Conservation (phyloP, 2,329 filamentous ascomycete genomes). For the Aspergillus novoparasiticus region DNA sequence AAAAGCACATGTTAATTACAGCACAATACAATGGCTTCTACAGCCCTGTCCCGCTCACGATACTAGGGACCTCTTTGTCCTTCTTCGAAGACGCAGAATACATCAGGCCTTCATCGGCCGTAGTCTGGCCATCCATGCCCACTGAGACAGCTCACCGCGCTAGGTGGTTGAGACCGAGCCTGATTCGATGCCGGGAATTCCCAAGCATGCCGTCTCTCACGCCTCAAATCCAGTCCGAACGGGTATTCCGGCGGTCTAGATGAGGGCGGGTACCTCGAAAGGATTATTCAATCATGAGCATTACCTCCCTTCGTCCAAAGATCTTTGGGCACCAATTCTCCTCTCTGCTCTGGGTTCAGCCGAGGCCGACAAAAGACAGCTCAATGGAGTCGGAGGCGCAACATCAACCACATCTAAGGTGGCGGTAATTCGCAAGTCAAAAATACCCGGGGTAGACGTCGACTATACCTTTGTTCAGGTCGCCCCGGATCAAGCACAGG, state of each 20-base stretch:
- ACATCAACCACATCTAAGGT: constrained; percentile 69
- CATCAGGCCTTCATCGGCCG: background rate
- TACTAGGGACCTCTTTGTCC: background rate
- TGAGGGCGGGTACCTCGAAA: constrained; percentile 44
- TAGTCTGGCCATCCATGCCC: too few relatives aligned
- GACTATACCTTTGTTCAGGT: constrained; percentile 71
- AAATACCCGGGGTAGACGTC: constrained; percentile 53
- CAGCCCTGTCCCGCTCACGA: background rate
- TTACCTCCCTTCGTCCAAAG: constrained; percentile 29
- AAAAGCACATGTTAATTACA: background rate
- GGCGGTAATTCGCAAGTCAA: constrained; percentile 60
- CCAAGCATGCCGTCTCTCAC: background rate
- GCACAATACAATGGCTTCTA: background rate
- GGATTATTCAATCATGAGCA: constrained; percentile 43
- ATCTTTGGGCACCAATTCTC: constrained; percentile 33
- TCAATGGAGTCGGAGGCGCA: constrained; percentile 69
- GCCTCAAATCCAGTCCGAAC: background rate
- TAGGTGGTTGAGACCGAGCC: background rate
- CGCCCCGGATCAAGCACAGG: constrained; percentile 58
- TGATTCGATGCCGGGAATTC: background rate
- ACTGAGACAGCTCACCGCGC: too few relatives aligned
- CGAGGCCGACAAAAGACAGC: constrained; percentile 53
- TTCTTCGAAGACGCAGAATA: background rate
- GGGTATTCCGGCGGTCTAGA: constrained; percentile 38
- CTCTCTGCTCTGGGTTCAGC: constrained; percentile 37